Evolutionary conservation across 768 basidiomycete species (phyloP).

Genomic region (Suillus fuscotomentosus): DNA sequence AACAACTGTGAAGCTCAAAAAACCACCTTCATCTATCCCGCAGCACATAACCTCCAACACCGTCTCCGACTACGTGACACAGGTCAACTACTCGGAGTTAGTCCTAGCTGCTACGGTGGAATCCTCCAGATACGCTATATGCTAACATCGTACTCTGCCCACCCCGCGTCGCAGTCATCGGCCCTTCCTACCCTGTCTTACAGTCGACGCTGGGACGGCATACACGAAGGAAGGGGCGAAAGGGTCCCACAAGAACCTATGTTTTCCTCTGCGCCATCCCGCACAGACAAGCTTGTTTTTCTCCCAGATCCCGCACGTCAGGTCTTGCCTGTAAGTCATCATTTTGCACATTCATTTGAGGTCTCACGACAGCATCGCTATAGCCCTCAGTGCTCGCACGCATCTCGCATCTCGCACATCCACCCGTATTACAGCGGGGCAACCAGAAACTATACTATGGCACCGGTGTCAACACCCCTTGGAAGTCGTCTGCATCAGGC

Average conservation of each 20-base stretch:
- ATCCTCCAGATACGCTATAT: slow-evolving; percentile 64
- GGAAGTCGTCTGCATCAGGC: slow-evolving; percentile 7
- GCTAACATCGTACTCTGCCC: slow-evolving; percentile 55
- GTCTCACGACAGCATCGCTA: too few species aligned
- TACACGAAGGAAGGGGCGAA: slow-evolving; percentile 36
- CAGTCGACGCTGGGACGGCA: slow-evolving; percentile 28
- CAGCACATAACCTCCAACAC: slow-evolving; percentile 38
- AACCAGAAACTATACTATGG: too few species aligned
- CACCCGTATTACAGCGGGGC: too few species aligned
- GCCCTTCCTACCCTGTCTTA: slow-evolving; percentile 63
- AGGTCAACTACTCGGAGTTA: slow-evolving; percentile 74
- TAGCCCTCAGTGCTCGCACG: too few species aligned
- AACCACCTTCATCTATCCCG: slow-evolving; percentile 41
- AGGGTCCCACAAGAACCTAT: too few species aligned
- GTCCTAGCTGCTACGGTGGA: slow-evolving; percentile 69
- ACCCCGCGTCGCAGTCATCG: slow-evolving; percentile 61
- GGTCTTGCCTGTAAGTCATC: too few species aligned
- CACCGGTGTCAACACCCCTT: too few species aligned
- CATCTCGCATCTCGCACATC: too few species aligned
- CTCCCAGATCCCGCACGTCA: too few species aligned
- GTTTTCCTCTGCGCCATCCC: too few species aligned
- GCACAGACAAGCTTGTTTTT: too few species aligned
- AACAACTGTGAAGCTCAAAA: slow-evolving; percentile 25
- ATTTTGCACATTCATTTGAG: too few species aligned
- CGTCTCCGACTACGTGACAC: slow-evolving; percentile 68